Evolutionary conservation across 345 rosid genomes (phyloP), one percentile per base, ranked within the genome.

Genomic region (Theobroma cacao): DNA sequence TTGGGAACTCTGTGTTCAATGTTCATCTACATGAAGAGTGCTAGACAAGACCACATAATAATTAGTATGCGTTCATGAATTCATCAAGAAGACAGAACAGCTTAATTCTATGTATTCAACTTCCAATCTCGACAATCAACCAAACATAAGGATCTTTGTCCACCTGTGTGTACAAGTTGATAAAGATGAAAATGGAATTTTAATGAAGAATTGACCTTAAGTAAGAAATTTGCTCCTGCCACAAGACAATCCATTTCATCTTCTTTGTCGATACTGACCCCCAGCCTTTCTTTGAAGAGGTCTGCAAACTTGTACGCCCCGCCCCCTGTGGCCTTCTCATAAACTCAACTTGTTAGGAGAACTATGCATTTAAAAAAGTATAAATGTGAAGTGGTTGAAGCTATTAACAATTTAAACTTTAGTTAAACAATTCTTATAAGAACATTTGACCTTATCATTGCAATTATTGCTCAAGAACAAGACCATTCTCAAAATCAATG

Each of bases 221-320:
- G 99, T 83, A 96, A 85, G 86, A 96, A 96, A 86, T 96, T 94
- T 55, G 99, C 98, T 74, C 99, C 99, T 36, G 99, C 93, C 65
- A 96, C 99, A 77, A 96, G 98, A 79, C 99, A 96, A 81, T 94
- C 85, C 99, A 96, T 96, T 84, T 96, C 99, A 87, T 92, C 99
- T 87, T 96, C 99, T 83, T 96, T 96, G 78, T 96, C 99, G 81
- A 96, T 92, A 84, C 97, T 89, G 82, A 92, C 88, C 17, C 98
- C 99, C 41, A 96, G 97, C 83, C 92, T 90, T 85, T 96, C 99
- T 82, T 92, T 96, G 83, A 96, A 96, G 70, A 96, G 88, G 82
- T 96, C 98, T 2, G 98, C 85, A 77, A 85, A 96, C 88, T 94
- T 96, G 88, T 80, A 92, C 34, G 99, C 99, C 80, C 99, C 98